Evolutionary conservation across 441 rosid genomes (phyloP), one percentile per base, ranked within the genome.

Genomic region (Erysimum pusillum): DNA sequence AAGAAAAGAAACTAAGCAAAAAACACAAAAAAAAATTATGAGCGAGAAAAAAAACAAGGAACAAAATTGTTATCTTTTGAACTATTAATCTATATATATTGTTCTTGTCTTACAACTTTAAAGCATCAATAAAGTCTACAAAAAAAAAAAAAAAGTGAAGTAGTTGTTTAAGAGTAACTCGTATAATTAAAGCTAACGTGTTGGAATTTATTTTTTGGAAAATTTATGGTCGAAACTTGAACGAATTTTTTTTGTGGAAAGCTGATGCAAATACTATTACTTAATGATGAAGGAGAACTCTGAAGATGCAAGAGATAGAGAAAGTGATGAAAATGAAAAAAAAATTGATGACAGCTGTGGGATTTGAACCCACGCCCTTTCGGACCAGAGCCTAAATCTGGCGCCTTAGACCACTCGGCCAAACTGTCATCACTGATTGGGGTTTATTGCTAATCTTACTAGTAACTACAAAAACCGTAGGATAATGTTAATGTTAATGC

Each of bases 331-430:
- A 22, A 22, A 22, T 22, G 1, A 22, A 45, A 31, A 9, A 58
- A 28, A 14, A 0, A 1, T 3, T 0, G 3, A 2, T 67, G 61
- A 67, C 71, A 67, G 60, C 71, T 52, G 95, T 93, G 98, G 98
- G 96, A 89, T 89, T 93, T 93, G 97, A 95, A 90, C 98, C 97
- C 97, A 93, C 97, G 97, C 97, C 97, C 91, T 95, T 91, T 89
- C 94, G 97, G 94, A 95, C 96, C 93, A 94, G 96, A 92, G 92
- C 97, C 97, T 90, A 88, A 96, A 91, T 91, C 97, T 94, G 97
- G 98, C 97, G 95, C 98, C 98, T 94, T 92, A 89, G 94, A 90
- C 97, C 98, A 93, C 69, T 45, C 56, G 41, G 69, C 69, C 69
- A 64, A 64, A 42, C 52, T 46, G 52, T 46, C 52, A n/a, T 15